A percentile compares a stretch with the other conserved stretches of the same genome.
Conservation (phyloP, 345 rosid genomes). For the Brassica napus region Da-Ae NC_063434.1:12990001-12990500, state of each 20-base stretch:
- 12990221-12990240: neutral
- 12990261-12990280: neutral
- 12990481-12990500: neutral
- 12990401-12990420: neutral
- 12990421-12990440: neutral
- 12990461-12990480: neutral
- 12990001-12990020: constrained; percentile 47
- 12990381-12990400: neutral
- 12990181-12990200: neutral
- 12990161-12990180: neutral
- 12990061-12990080: constrained; percentile 26
- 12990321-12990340: neutral
- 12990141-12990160: neutral
- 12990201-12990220: neutral
- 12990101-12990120: neutral
- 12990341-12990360: neutral
- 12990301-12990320: neutral
- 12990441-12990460: neutral
- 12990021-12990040: constrained; percentile 42
- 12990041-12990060: constrained; percentile 36
- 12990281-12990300: neutral
- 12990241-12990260: neutral
- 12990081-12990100: neutral
- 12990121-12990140: neutral
- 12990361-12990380: neutral